Percentiles rank a stretch among this genome's conserved stretches.
phyloP scores from a whole-genome alignment of 2,329 filamentous ascomycete genomes.

The Xylogone sp. region DNA sequence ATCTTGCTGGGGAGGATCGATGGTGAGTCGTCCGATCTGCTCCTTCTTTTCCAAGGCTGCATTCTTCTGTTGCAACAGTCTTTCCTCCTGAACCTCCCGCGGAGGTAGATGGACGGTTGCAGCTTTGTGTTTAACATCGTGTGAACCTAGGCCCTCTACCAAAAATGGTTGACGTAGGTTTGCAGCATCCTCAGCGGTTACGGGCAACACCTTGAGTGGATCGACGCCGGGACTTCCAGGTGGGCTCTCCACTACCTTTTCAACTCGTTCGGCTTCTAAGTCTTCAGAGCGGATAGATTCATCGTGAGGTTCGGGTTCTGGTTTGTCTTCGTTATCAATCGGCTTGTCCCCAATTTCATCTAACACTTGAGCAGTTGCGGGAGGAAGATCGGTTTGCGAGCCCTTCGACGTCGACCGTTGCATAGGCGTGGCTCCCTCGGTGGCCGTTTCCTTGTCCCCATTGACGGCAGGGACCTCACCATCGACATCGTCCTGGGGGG shows the following conservation, averaged over 20 bases:
- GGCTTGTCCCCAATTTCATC: constrained; percentile 19
- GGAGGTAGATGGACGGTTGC: constrained; percentile 41
- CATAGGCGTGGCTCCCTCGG: constrained; percentile 10
- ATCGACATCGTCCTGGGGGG: constrained; percentile 18
- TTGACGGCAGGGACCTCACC: constrained; percentile 9
- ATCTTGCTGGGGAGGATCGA: constrained; percentile 34
- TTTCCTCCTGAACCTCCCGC: constrained; percentile 44
- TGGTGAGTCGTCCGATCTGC: constrained; percentile 26
- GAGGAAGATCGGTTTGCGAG: constrained; percentile 25
- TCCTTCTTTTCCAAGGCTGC: constrained; percentile 30
- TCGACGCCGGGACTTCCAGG: constrained; percentile 27
- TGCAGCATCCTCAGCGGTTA: constrained; percentile 30
- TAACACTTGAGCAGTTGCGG: constrained; percentile 15
- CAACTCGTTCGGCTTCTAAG: constrained; percentile 21
- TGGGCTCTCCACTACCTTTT: constrained; percentile 19
- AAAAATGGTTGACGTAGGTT: constrained; percentile 21
- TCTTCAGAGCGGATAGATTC: constrained; percentile 9
- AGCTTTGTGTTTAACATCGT: constrained; percentile 22
- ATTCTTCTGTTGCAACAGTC: constrained; percentile 31
- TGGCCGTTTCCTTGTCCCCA: constrained; percentile 7
- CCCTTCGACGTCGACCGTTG: constrained; percentile 24
- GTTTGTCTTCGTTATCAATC: constrained; percentile 15
- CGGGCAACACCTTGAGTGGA: constrained; percentile 25
- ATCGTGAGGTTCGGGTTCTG: constrained; percentile 9
- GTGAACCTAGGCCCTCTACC: constrained; percentile 14